These are phyloP conservation scores for Asterella californica DNA, from an alignment of 225 moss, liverwort and hornwort species.

Conservation along the genomic window DNA sequence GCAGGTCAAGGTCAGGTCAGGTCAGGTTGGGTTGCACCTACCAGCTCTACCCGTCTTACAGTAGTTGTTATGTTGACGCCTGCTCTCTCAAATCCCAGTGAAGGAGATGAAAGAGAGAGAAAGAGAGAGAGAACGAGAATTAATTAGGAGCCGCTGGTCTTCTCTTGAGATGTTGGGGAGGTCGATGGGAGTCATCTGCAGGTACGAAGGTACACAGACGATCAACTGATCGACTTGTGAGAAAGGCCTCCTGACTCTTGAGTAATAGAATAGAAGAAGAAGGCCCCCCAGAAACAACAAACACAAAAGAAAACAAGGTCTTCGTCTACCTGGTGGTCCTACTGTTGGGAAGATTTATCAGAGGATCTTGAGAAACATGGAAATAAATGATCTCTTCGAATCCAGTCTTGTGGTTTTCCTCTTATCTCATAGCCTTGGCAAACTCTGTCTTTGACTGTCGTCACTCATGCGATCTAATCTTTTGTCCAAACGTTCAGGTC, in stretches of 20 bases:
- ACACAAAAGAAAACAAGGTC: neutral
- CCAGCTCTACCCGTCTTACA: neutral
- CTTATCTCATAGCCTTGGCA: too few relatives aligned
- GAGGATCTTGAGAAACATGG: neutral
- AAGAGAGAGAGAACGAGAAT: too few relatives aligned
- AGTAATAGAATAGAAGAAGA: neutral
- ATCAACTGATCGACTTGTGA: neutral
- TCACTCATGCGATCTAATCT: too few relatives aligned
- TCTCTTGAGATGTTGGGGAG: too few relatives aligned
- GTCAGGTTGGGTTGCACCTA: neutral
- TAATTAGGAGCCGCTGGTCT: too few relatives aligned
- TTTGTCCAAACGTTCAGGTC: too few relatives aligned
- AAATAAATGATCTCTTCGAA: conserved; percentile 9
- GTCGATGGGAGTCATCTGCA: neutral
- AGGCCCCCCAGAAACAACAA: neutral
- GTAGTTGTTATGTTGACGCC: neutral
- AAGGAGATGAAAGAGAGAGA: neutral
- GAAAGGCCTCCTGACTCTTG: neutral
- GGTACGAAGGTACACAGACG: neutral
- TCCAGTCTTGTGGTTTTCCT: too few relatives aligned
- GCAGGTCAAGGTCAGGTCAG: neutral
- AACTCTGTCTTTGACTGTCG: too few relatives aligned
- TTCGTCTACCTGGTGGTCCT: too few relatives aligned
- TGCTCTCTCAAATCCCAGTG: neutral
- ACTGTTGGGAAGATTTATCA: neutral